A percentile compares a stretch with the other conserved stretches of the same genome.
Conservation (phyloP, 2,329 filamentous ascomycete genomes). For the Penicillium griseofulvum region DNA sequence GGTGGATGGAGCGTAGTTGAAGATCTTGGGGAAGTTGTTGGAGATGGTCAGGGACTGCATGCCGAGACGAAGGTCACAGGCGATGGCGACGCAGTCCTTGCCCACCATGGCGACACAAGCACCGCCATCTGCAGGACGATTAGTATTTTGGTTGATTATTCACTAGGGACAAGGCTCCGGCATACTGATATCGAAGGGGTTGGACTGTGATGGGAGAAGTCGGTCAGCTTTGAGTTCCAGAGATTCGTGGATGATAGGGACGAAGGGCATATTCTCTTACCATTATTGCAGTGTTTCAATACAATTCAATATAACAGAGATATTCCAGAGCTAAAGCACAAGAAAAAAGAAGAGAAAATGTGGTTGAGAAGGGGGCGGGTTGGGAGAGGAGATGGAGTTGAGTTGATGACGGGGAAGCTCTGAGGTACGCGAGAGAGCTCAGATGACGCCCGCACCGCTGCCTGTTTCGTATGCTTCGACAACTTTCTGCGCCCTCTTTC, state of each 20-base stretch:
- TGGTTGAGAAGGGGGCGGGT: constrained; percentile 17
- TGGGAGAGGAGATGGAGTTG: constrained; percentile 17
- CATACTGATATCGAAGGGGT: constrained; percentile 94
- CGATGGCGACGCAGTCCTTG: constrained; percentile 99
- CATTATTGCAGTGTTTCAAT: constrained; percentile 22
- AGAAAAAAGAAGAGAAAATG: constrained; percentile 7
- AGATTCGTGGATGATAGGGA: constrained; percentile 11
- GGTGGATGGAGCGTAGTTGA: constrained; percentile 85
- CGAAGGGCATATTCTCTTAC: constrained; percentile 18
- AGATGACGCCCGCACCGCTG: constrained; percentile 37
- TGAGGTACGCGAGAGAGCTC: constrained; percentile 28
- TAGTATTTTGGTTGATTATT: constrained; percentile 11
- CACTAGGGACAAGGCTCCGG: constrained; percentile 11
- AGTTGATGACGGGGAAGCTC: constrained; percentile 32
- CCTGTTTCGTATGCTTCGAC: constrained; percentile 28
- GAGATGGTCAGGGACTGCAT: constrained; percentile 95
- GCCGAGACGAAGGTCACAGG: constrained; percentile 96
- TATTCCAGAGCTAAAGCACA: constrained; percentile 14
- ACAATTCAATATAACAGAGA: constrained; percentile 12
- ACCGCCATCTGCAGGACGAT: constrained; percentile 64
- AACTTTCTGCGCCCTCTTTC: constrained; percentile 27
- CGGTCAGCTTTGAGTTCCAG: constrained; percentile 33
- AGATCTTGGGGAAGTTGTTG: constrained; percentile 99
- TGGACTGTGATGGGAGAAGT: constrained; percentile 60
- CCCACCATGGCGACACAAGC: constrained; percentile 98